phyloP scores from a whole-genome alignment of 75 land plant species.

The Pinus taeda region DNA sequence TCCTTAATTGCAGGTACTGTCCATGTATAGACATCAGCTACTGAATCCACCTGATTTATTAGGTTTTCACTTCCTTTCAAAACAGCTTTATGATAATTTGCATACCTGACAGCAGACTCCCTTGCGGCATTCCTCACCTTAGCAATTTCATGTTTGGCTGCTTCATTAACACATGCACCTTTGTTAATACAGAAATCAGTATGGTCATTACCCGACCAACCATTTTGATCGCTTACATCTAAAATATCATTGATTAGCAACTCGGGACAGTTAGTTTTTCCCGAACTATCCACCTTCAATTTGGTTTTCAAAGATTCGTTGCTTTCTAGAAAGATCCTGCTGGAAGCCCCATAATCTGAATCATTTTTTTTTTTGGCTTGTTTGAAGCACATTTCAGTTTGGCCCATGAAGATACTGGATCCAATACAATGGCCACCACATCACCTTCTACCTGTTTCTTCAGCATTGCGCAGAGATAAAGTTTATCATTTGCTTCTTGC shows the following conservation, averaged over 20 bases:
- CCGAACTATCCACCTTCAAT: neutral
- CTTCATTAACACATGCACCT: neutral
- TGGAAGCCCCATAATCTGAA: conserved; percentile 12
- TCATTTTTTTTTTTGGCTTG: conserved; percentile 11
- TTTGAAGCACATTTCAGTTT: conserved; percentile 54
- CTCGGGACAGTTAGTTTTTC: neutral
- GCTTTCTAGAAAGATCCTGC: conserved; percentile 4
- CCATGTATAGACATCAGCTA: too few relatives aligned
- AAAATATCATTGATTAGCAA: neutral
- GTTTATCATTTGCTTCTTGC: too few relatives aligned
- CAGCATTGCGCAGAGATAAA: too few relatives aligned
- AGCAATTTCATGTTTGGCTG: too few relatives aligned
- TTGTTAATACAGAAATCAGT: conserved; percentile 4
- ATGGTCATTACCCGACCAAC: neutral
- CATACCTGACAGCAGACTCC: too few relatives aligned
- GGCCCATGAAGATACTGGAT: conserved; percentile 67
- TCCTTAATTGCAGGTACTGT: too few relatives aligned
- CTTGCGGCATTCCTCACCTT: too few relatives aligned
- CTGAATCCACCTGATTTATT: too few relatives aligned
- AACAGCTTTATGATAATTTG: too few relatives aligned
- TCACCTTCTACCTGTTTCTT: conserved; percentile 99
- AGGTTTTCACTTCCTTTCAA: too few relatives aligned
- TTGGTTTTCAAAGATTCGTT: conserved; percentile 1
- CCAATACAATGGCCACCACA: conserved; percentile 60
- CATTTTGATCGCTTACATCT: neutral